phyloP scores from a whole-genome alignment of 2,329 filamentous ascomycete genomes.

The Venturia aucupariae region DNA sequence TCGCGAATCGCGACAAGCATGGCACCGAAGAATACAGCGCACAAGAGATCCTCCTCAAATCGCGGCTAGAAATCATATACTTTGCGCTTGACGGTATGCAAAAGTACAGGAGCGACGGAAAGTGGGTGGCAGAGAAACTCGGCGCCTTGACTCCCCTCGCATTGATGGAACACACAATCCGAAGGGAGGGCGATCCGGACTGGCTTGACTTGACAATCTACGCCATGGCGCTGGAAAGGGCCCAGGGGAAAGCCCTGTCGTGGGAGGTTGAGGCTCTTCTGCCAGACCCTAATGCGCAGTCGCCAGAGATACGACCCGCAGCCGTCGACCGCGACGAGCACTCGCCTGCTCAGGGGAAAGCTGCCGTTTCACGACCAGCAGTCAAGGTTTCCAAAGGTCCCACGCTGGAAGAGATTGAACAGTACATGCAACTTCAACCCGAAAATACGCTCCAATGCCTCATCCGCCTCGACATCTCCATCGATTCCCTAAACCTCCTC shows the following conservation, averaged over 20 bases:
- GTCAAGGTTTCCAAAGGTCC: background rate
- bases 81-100: background rate
- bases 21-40: background rate
- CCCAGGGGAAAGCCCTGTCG: background rate
- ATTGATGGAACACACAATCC: background rate
- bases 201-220: background rate
- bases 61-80: constrained; percentile 3
- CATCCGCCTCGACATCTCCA: background rate
- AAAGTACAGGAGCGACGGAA: background rate
- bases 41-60: background rate
- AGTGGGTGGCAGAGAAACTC: background rate
- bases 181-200: background rate
- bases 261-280: background rate
- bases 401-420: background rate
- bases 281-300: background rate
- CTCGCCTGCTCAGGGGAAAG: background rate
- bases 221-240: background rate
- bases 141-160: background rate
- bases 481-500: background rate
- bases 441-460: background rate
- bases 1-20: background rate
- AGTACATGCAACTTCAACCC: background rate
- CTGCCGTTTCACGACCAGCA: background rate
- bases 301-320: background rate
- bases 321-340: background rate